phyloP scores from a whole-genome alignment of 345 rosid genomes.

The Garcia nutans region DNA sequence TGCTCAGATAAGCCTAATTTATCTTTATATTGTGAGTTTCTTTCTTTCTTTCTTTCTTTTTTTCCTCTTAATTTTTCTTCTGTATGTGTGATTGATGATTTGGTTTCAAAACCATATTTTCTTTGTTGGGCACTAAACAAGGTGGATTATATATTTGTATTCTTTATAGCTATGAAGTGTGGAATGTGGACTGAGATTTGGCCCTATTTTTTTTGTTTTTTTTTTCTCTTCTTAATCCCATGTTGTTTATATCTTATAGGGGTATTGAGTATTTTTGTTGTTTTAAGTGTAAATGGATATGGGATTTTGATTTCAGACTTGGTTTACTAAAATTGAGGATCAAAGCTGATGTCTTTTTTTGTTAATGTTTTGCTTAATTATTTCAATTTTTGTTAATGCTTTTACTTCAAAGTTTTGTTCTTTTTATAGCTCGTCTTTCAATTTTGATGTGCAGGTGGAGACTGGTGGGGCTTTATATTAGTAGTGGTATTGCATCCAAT shows the following conservation, averaged over 20 bases:
- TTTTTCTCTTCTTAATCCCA: neutral
- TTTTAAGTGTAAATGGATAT: conserved; percentile 10
- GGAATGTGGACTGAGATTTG: conserved; percentile 29
- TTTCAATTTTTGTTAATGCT: neutral
- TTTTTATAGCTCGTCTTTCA: neutral
- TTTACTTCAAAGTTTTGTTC: conserved; percentile 3
- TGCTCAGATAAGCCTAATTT: conserved; percentile 16
- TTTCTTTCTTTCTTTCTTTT: neutral
- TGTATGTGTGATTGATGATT: conserved; percentile 7
- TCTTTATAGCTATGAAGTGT: conserved; percentile 11
- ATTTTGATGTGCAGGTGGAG: conserved; percentile 22
- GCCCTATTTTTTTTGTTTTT: conserved; percentile 15
- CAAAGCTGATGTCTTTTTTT: neutral
- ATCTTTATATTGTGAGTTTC: conserved; percentile 32
- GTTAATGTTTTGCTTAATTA: conserved; percentile 3
- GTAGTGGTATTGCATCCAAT: conserved; percentile 36
- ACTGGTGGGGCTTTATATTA: conserved; percentile 20
- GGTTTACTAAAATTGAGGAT: conserved; percentile 1
- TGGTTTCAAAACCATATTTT: neutral
- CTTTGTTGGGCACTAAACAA: neutral
- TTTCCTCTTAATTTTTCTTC: neutral
- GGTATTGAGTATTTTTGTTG: neutral
- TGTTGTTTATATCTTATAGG: conserved; percentile 13
- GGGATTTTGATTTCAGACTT: conserved; percentile 17
- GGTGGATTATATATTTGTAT: neutral